These are phyloP conservation scores for Volvox africanus DNA, from an alignment of 139 green algal species.

Conservation along the genomic window DNA sequence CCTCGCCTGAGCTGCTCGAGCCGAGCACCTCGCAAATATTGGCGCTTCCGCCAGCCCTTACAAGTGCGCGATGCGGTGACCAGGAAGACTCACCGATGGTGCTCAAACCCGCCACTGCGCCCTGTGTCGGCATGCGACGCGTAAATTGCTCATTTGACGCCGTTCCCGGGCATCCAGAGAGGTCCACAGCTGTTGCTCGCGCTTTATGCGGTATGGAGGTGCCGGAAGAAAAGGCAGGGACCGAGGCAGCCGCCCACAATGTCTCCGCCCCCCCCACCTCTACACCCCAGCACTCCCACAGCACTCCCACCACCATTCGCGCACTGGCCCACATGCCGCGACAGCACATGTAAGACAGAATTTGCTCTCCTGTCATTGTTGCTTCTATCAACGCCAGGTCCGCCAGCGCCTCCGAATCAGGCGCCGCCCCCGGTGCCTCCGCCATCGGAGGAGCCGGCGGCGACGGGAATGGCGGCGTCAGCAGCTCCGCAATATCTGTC, in stretches of 20 bases:
- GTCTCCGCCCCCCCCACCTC: conserved; percentile 14
- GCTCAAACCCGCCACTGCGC: neutral
- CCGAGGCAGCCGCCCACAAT: neutral
- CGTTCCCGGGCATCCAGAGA: neutral
- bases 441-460: neutral
- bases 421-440: neutral
- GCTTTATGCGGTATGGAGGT: neutral
- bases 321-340: conserved; percentile 19
- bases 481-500: conserved; percentile 2
- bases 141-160: no score
- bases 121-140: neutral
- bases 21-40: neutral
- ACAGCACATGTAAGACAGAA: conserved; percentile 2
- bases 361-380: neutral
- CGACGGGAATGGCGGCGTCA: neutral
- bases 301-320: neutral
- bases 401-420: neutral
- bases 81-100: neutral
- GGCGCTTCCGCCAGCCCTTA: neutral
- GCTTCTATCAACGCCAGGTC: neutral
- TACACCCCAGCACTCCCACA: conserved; percentile 18
- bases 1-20: neutral
- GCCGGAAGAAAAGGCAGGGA: no score
- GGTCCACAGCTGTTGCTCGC: neutral
- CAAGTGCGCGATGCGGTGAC: neutral